A percentile compares a stretch with the other conserved stretches of the same genome.
Evolutionary conservation across 75 land plant genomes (phyloP).

Genomic region (Picea sitchensis): DNA sequence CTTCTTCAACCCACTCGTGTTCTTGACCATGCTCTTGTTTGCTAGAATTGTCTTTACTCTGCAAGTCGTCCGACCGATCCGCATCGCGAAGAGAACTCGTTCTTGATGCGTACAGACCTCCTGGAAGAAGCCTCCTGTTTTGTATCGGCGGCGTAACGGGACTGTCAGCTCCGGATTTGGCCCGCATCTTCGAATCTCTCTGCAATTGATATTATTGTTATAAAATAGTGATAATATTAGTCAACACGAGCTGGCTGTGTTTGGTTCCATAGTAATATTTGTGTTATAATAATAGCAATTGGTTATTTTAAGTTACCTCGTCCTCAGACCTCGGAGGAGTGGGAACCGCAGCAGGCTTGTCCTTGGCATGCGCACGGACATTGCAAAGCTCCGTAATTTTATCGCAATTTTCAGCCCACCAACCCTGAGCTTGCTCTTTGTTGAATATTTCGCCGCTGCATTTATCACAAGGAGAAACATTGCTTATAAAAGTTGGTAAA

Average conservation of each 20-base stretch:
- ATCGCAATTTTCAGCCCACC: conserved; percentile 97
- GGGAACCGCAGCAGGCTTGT: conserved; percentile 27
- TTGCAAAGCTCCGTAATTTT: conserved; percentile 87
- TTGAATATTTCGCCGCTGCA: conserved; percentile 84
- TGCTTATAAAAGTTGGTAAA: too few relatives aligned
- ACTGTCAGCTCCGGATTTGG: conserved; percentile 30
- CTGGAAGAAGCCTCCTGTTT: conserved; percentile 30
- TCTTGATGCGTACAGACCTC: conserved; percentile 9
- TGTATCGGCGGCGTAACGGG: conserved; percentile 48
- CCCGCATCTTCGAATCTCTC: conserved; percentile 24
- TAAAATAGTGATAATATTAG: neutral
- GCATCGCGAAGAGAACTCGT: conserved; percentile 23
- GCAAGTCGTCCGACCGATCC: neutral
- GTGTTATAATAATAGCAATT: too few relatives aligned
- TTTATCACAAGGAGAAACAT: neutral
- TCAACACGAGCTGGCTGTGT: too few relatives aligned
- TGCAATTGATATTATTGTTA: neutral
- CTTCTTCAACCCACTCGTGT: conserved; percentile 21
- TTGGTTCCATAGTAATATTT: too few relatives aligned
- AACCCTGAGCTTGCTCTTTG: conserved; percentile 84
- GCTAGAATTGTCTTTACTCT: neutral
- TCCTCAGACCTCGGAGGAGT: conserved; percentile 45
- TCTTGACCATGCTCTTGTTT: neutral
- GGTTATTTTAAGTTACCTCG: conserved; percentile 23
- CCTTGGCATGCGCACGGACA: conserved; percentile 41